Conservation (phyloP, 306 rosid species). For the Quercus suber region DNA sequence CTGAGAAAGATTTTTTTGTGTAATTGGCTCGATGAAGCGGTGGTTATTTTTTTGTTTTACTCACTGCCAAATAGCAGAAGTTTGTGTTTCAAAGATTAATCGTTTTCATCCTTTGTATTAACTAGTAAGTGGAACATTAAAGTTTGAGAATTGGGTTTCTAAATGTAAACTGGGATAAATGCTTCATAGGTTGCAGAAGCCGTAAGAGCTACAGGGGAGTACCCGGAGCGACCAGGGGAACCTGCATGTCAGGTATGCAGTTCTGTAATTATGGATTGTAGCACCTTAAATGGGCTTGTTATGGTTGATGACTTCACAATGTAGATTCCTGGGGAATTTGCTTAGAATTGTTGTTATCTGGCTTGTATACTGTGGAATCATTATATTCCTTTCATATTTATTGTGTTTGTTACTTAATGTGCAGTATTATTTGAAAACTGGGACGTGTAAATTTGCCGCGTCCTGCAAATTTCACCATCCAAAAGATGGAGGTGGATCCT, state of each 20-base stretch:
- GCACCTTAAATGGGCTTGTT: neutral
- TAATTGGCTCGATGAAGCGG: neutral
- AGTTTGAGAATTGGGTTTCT: neutral
- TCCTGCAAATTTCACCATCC: constrained; percentile 95
- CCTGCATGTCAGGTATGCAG: constrained; percentile 74
- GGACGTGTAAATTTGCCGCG: constrained; percentile 89
- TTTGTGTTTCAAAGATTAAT: neutral
- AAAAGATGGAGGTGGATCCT: constrained; percentile 71
- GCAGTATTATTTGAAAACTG: constrained; percentile 88
- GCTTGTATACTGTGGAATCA: neutral
- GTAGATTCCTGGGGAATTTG: constrained; percentile 5
- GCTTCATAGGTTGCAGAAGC: constrained; percentile 68
- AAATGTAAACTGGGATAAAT: constrained; percentile 17
- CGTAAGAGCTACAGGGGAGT: constrained; percentile 94
- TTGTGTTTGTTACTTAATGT: constrained; percentile 20
- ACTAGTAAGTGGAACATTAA: neutral
- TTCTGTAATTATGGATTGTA: neutral
- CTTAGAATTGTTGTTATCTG: neutral
- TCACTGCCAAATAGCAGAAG: neutral
- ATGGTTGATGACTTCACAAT: constrained; percentile 1
- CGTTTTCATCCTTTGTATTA: constrained; percentile 1
- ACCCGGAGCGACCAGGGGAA: constrained; percentile 82
- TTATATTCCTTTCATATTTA: constrained; percentile 1
- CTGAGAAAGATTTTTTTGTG: neutral
- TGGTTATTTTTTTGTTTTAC: neutral